phyloP scores from a whole-genome alignment of 1,284 basidiomycete species.

The Ceratobasidium sp. region DNA sequence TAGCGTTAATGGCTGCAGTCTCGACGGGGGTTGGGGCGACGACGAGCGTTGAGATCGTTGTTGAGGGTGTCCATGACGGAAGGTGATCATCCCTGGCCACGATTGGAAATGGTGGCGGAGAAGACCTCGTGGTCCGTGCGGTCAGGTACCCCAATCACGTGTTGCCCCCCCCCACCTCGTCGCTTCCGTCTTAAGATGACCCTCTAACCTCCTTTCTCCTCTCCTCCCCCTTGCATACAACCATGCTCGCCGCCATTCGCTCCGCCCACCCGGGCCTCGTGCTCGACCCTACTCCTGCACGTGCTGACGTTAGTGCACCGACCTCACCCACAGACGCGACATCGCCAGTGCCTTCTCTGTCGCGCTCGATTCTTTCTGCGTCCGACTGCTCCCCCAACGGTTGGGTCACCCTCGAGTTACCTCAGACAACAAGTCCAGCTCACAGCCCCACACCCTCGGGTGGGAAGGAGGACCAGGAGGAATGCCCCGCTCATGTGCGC shows the following conservation, averaged over 20 bases:
- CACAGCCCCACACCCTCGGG: constrained; percentile 31
- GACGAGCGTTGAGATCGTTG: background rate
- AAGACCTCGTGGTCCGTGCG: constrained; percentile 12
- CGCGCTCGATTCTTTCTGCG: constrained; percentile 41
- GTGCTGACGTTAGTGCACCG: constrained; percentile 3
- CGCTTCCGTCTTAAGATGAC: constrained; percentile 7
- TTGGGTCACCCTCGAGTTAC: constrained; percentile 39
- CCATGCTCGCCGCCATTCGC: constrained; percentile 32
- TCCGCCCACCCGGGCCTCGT: constrained; percentile 26
- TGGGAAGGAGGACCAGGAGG: constrained; percentile 17
- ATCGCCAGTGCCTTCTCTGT: constrained; percentile 35
- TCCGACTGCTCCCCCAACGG: constrained; percentile 38
- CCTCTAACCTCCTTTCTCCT: background rate
- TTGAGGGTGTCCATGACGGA: background rate
- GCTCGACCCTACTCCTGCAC: background rate
- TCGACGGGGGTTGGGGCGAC: background rate
- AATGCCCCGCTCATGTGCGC: constrained; percentile 33
- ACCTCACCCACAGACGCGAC: constrained; percentile 36
- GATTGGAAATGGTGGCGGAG: constrained; percentile 33
- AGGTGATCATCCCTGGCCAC: background rate
- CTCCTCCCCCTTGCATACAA: constrained; percentile 5
- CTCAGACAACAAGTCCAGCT: constrained; percentile 21
- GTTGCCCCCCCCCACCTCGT: constrained; percentile 1
- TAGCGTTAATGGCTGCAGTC: background rate
- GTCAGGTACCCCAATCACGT: background rate